phyloP scores from a whole-genome alignment of 2,329 filamentous ascomycete species.

The Calcarisporium arbuscula region DNA sequence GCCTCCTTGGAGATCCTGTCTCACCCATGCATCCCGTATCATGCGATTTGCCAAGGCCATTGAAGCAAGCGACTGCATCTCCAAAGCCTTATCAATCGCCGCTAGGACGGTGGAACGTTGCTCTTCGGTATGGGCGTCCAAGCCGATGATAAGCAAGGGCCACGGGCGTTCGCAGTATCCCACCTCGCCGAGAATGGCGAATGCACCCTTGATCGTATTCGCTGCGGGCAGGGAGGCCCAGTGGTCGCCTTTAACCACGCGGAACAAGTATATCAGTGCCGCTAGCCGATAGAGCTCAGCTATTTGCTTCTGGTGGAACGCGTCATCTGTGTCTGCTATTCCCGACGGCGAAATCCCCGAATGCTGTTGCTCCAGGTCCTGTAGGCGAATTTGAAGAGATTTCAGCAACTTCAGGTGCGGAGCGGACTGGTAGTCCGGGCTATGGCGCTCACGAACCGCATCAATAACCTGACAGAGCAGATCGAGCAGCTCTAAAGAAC shows the following conservation, averaged over 20 bases:
- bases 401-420: background rate
- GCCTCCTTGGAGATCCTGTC: conserved; percentile 6
- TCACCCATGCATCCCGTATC: conserved; percentile 6
- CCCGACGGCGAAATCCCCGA: background rate
- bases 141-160: conserved; percentile 6
- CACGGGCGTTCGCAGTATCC: conserved; percentile 6
- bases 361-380: conserved; percentile 5
- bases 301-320: background rate
- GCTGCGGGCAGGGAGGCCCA: background rate
- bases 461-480: conserved; percentile 5
- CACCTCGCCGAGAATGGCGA: conserved; percentile 2
- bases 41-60: conserved; percentile 3
- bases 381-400: conserved; percentile 2
- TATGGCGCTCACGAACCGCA: conserved; percentile 1
- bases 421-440: conserved; percentile 1
- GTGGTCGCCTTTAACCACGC: conserved; percentile 4
- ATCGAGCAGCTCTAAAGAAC: conserved; percentile 7
- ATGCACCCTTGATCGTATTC: conserved; percentile 6
- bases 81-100: conserved; percentile 2
- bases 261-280: conserved; percentile 5
- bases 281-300: conserved; percentile 6
- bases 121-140: conserved; percentile 6
- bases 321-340: background rate
- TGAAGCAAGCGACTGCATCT: conserved; percentile 3
- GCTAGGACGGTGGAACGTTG: conserved; percentile 1